phyloP scores from a whole-genome alignment of 768 basidiomycete genomes.

The Suillus americanus region DNA sequence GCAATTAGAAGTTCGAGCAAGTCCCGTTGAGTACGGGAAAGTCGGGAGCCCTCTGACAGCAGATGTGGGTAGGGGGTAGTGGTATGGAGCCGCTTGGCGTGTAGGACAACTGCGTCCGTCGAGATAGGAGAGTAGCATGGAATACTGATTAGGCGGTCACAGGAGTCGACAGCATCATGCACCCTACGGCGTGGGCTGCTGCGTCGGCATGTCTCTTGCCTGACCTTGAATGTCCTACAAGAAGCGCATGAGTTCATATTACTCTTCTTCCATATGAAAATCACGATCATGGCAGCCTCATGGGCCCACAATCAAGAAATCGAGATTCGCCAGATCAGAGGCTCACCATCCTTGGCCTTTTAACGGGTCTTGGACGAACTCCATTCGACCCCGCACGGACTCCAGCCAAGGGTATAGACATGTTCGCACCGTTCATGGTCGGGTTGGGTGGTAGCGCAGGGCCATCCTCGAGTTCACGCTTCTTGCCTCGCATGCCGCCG shows the following conservation, averaged over 20 bases:
- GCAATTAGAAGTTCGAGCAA: neutral
- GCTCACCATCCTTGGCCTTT: conserved; percentile 75
- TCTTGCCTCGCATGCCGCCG: conserved; percentile 28
- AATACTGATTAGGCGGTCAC: neutral
- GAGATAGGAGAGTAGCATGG: neutral
- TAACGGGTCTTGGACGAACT: conserved; percentile 65
- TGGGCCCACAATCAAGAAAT: neutral
- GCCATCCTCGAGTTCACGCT: conserved; percentile 32
- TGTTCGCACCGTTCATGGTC: conserved; percentile 23
- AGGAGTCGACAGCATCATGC: conserved; percentile 35
- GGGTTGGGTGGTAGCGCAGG: conserved; percentile 23
- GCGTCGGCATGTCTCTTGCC: conserved; percentile 58
- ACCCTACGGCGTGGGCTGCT: conserved; percentile 75
- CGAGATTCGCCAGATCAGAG: conserved; percentile 12
- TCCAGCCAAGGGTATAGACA: conserved; percentile 37
- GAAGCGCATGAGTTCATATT: conserved; percentile 4
- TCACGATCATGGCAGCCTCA: neutral
- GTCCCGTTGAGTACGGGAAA: neutral
- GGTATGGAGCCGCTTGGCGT: neutral
- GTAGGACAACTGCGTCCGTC: neutral
- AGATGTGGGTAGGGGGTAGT: neutral
- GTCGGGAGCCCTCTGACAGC: neutral
- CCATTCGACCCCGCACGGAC: conserved; percentile 59
- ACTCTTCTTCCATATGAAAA: conserved; percentile 1
- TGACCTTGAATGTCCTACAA: conserved; percentile 64